Base-by-base conservation (phyloP, 2,329 filamentous ascomycete species). In the Didymellaceae sp. region DNA sequence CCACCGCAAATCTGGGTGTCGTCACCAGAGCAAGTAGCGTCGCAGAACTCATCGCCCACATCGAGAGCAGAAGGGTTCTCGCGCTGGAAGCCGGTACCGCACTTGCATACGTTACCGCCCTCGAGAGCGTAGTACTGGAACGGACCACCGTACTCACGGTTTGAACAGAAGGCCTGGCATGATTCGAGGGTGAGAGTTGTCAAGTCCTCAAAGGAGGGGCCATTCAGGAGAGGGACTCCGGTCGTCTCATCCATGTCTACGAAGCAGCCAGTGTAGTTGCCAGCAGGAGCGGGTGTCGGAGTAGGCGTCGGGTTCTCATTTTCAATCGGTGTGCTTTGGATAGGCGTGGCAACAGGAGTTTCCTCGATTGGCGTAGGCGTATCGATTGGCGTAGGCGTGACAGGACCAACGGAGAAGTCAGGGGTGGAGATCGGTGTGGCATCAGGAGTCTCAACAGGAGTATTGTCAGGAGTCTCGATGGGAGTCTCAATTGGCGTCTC, bases 71-170 rank as follows among this genome's bases (percentile, higher is more conserved):
- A 11, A 20, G 18, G 16, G 7, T 8, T 22, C 32, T 31, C 22
- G 18, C 21, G 24, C n/a, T n/a, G n/a, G n/a, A 38, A 30, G 1
- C 6, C 17, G 18, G 52, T 54, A 18, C 50, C 51, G 34, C 56
- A 59, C 16, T 18, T 24, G 38, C 56, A 59, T 10, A 32, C 20
- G 13, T 10, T 24, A 17, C 54, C 54, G 6, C 5, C 7, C 30
- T 40, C 50, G 17, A 54, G 18, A 26, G 37, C 56, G 16, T 57
- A 57, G 42, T 43, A 59, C 13, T 17, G 33, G 43, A 45, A 59
- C 6, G 55, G 55, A 8, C 21, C 18, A 1, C 10, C 26, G 5
- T 4, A 28, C 2, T 11, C 9, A 2, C 35, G 14, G 7, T 1
- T 18, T n/a, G 45, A 54, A 42, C 55, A 58, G 30, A 51, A 53